A percentile compares a stretch with the other conserved stretches of the same genome.
Conservation (phyloP, 129 eudicot genomes). For the Tagetes patula region DNA sequence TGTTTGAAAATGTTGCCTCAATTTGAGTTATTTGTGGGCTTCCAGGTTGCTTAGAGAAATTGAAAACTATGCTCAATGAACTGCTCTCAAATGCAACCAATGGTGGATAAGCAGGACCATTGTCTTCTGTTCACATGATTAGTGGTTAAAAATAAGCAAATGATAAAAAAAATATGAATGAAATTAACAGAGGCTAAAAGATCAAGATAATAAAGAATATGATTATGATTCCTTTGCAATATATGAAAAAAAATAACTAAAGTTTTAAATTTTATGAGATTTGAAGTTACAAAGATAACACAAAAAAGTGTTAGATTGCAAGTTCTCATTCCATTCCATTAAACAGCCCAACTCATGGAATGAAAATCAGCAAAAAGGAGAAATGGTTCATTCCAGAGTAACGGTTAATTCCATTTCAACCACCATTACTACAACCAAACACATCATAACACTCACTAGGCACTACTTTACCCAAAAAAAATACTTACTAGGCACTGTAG, state of each 20-base stretch:
- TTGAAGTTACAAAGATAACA: background rate
- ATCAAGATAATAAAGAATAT: background rate
- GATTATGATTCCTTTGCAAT: background rate
- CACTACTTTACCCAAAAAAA: background rate
- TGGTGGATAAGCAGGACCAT: slow-evolving; percentile 67
- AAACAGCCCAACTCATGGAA: background rate
- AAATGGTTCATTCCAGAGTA: background rate
- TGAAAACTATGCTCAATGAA: slow-evolving; percentile 64
- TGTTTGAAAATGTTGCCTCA: slow-evolving; percentile 68
- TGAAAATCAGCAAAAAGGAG: too few species aligned
- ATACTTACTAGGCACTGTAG: slow-evolving; percentile 52
- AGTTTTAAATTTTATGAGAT: background rate
- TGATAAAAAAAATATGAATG: background rate
- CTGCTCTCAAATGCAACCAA: slow-evolving; percentile 85
- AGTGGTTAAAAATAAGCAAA: slow-evolving; percentile 13
- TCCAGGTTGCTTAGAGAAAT: slow-evolving; percentile 74
- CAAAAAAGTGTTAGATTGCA: background rate
- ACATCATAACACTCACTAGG: slow-evolving; percentile 44
- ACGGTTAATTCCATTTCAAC: background rate
- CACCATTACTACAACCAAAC: background rate
- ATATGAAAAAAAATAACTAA: background rate
- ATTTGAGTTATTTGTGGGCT: slow-evolving; percentile 59
- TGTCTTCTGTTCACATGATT: slow-evolving; percentile 46
- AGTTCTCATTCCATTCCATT: background rate
- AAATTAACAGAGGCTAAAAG: too few species aligned